Conservation (phyloP, 352 stramenopile genomes). For the Globisporangium uncinulatum region DNA sequence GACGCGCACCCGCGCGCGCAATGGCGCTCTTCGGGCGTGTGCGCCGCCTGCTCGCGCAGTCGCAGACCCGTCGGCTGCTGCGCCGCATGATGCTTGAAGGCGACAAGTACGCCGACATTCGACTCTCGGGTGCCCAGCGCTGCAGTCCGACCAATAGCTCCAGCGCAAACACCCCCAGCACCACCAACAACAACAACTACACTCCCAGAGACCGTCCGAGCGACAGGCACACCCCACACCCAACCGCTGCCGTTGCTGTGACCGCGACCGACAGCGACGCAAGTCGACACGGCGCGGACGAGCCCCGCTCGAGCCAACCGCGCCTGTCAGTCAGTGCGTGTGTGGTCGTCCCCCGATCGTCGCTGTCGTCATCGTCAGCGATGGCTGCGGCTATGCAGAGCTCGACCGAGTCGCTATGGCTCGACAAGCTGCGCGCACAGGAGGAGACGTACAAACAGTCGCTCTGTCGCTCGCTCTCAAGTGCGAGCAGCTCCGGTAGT, state of each 20-base stretch:
- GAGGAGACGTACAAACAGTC: constrained; percentile 13
- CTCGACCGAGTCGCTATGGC: constrained; percentile 8
- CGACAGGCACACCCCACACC: neutral
- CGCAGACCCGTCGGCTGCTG: constrained; percentile 13
- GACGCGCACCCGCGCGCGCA: neutral
- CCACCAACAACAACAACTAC: neutral
- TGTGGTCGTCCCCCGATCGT: constrained; percentile 7
- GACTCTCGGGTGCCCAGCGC: constrained; percentile 6
- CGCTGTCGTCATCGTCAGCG: too few species aligned
- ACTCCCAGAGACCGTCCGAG: neutral
- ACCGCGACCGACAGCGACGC: too few species aligned
- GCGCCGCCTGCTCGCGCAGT: constrained; percentile 11
- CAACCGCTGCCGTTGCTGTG: too few species aligned
- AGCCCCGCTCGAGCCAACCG: neutral
- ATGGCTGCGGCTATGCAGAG: neutral
- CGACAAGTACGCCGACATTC: constrained; percentile 15
- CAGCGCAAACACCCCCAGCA: neutral
- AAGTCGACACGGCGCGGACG: too few species aligned
- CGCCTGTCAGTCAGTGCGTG: constrained; percentile 13
- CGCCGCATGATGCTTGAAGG: constrained; percentile 12
- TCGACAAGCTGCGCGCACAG: constrained; percentile 15
- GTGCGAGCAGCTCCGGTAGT: neutral
- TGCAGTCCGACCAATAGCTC: constrained; percentile 1
- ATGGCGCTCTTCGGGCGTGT: constrained; percentile 14
- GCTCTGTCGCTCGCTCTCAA: constrained; percentile 5